Percentiles rank a stretch among this genome's conserved stretches.
Conservation (phyloP, 2,329 filamentous ascomycete genomes). For the Sordariomycetes sp. region DNA sequence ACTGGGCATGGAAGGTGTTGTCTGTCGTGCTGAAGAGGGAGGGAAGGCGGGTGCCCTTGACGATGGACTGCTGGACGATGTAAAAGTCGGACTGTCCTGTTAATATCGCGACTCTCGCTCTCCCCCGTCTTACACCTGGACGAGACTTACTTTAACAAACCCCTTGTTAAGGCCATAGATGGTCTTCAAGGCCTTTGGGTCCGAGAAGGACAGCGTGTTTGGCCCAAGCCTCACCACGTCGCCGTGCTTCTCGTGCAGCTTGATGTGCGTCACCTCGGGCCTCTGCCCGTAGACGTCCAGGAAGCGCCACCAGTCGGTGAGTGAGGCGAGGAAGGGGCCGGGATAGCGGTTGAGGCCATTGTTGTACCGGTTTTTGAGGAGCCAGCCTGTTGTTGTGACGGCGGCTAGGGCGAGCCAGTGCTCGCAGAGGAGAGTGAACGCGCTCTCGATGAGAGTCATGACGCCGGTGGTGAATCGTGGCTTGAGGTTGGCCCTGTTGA, state of each 20-base stretch:
- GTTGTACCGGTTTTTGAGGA: constrained; percentile 18
- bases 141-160: constrained; percentile 52
- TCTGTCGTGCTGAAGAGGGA: constrained; percentile 68
- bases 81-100: constrained; percentile 59
- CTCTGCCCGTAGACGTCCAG: constrained; percentile 51
- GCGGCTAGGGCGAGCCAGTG: constrained; percentile 96
- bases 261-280: constrained; percentile 54
- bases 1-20: constrained; percentile 62
- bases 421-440: constrained; percentile 32
- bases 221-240: constrained; percentile 65
- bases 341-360: constrained; percentile 57
- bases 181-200: constrained; percentile 57
- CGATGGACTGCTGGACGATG: constrained; percentile 60
- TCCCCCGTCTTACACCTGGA: background rate
- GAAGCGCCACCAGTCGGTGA: constrained; percentile 59
- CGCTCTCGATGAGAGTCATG: constrained; percentile 1
- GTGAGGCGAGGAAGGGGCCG: constrained; percentile 53
- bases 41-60: constrained; percentile 52
- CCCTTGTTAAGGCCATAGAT: constrained; percentile 80
- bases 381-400: constrained; percentile 71
- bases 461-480: background rate
- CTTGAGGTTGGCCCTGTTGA: background rate
- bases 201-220: constrained; percentile 59
- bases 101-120: background rate
- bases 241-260: constrained; percentile 57